phyloP scores from a whole-genome alignment of 2,329 filamentous ascomycete species.

The Fusarium sp. region DNA sequence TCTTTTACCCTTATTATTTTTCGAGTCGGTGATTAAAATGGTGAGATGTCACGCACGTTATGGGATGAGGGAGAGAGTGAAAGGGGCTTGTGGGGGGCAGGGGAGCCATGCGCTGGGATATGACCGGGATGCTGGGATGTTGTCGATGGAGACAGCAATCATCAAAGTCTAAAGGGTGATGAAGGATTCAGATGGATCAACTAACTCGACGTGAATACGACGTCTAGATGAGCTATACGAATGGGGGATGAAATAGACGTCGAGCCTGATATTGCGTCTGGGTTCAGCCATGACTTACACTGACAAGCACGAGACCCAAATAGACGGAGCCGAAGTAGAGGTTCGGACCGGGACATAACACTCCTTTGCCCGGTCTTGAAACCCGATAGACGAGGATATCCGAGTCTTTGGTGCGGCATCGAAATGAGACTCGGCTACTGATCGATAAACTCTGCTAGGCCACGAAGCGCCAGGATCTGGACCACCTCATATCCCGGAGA shows the following conservation, averaged over 20 bases:
- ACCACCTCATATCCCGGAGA: slow-evolving; percentile 15
- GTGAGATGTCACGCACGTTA: slow-evolving; percentile 14
- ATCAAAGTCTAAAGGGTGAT: background rate
- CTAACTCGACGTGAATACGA: background rate
- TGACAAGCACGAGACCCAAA: background rate
- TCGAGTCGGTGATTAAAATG: slow-evolving; percentile 1
- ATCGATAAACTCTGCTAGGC: background rate
- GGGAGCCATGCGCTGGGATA: background rate
- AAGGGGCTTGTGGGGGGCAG: slow-evolving; percentile 23
- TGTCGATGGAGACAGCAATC: background rate
- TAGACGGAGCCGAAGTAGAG: slow-evolving; percentile 1
- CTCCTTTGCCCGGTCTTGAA: background rate
- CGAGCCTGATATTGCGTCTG: slow-evolving; percentile 2
- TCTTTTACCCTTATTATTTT: background rate
- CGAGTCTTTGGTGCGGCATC: slow-evolving; percentile 12
- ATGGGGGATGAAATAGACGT: background rate
- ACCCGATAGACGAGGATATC: slow-evolving; percentile 29
- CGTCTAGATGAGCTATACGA: background rate
- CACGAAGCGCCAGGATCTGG: background rate
- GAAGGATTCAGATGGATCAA: background rate
- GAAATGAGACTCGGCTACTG: slow-evolving; percentile 16
- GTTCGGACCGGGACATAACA: slow-evolving; percentile 3
- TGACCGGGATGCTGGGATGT: slow-evolving; percentile 6
- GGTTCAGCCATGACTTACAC: slow-evolving; percentile 4
- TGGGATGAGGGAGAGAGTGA: slow-evolving; percentile 22